Conservation (phyloP, 2,329 filamentous ascomycete species). For the Dendryphion nanum region DNA sequence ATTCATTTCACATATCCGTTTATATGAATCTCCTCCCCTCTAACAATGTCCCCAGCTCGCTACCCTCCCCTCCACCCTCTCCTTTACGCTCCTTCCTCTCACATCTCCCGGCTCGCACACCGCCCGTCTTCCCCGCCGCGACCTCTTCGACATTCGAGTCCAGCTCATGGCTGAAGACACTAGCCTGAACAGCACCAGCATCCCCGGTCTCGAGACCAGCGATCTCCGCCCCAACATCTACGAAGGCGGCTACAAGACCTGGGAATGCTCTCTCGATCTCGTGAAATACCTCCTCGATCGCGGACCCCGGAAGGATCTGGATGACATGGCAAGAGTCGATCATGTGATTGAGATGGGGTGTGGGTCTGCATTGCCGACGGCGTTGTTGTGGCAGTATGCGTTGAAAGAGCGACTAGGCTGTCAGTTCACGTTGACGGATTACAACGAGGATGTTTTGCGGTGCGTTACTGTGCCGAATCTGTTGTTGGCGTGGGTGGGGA, state of each 20-base stretch:
- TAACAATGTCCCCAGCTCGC: conserved; percentile 43
- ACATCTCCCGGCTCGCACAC: conserved; percentile 57
- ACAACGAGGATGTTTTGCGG: conserved; percentile 74
- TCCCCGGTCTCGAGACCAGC: conserved; percentile 61
- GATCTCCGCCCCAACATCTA: conserved; percentile 81
- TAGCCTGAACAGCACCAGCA: conserved; percentile 29
- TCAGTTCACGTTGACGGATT: conserved; percentile 70
- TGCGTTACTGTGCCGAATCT: conserved; percentile 80
- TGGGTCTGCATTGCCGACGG: conserved; percentile 71
- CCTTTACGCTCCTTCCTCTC: conserved; percentile 63
- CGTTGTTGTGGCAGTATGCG: conserved; percentile 67
- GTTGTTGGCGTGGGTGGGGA: conserved; percentile 61
- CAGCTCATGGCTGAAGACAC: conserved; percentile 74
- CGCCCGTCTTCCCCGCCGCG: conserved; percentile 65
- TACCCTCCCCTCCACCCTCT: conserved; percentile 69
- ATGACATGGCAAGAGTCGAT: conserved; percentile 48
- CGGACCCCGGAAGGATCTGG: conserved; percentile 49
- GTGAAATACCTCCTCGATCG: conserved; percentile 61
- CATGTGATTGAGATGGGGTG: conserved; percentile 67
- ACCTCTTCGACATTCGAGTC: conserved; percentile 77
- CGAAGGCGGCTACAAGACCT: conserved; percentile 86
- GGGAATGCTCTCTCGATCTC: conserved; percentile 81
- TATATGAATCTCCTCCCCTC: too few species aligned
- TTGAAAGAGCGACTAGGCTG: conserved; percentile 50
- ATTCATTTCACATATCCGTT: background rate